Conservation (phyloP, 1,284 basidiomycete species). For the Ustilago trichophora region DNA sequence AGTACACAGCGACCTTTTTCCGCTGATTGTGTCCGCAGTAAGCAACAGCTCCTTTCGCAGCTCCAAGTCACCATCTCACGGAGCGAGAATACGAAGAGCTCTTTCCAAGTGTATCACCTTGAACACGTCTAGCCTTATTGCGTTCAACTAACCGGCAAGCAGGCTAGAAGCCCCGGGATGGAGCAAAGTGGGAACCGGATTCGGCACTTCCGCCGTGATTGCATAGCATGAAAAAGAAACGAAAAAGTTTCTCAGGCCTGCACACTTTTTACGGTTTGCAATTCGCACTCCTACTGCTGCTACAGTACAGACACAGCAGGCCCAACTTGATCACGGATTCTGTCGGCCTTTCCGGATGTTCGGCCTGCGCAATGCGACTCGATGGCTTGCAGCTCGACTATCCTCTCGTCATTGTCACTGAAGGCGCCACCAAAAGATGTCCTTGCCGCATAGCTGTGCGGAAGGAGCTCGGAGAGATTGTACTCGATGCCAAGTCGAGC, state of each 20-base stretch:
- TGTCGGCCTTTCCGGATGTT: constrained; percentile 8
- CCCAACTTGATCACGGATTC: not conserved
- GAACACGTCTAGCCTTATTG: no score
- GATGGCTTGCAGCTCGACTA: not conserved
- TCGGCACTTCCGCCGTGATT: constrained; percentile 3
- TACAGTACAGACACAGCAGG: no score
- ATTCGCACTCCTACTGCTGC: no score
- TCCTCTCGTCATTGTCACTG: not conserved
- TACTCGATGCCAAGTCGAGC: not conserved
- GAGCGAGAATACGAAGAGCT: no score
- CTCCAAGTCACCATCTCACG: no score
- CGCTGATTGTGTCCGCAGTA: no score
- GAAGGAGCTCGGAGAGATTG: constrained; percentile 13
- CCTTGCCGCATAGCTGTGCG: not conserved
- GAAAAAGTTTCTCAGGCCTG: constrained; percentile 5
- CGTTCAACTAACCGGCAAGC: no score
- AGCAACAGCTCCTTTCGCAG: no score
- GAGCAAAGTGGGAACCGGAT: not conserved
- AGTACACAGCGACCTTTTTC: no score
- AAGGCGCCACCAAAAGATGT: not conserved
- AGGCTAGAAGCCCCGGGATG: no score
- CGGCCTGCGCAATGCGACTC: not conserved
- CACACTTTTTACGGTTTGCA: no score
- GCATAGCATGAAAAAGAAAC: not conserved
- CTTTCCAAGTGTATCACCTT: no score